phyloP scores from a whole-genome alignment of 176 grass and related monocot genomes.

The Ensete glaucum region DNA sequence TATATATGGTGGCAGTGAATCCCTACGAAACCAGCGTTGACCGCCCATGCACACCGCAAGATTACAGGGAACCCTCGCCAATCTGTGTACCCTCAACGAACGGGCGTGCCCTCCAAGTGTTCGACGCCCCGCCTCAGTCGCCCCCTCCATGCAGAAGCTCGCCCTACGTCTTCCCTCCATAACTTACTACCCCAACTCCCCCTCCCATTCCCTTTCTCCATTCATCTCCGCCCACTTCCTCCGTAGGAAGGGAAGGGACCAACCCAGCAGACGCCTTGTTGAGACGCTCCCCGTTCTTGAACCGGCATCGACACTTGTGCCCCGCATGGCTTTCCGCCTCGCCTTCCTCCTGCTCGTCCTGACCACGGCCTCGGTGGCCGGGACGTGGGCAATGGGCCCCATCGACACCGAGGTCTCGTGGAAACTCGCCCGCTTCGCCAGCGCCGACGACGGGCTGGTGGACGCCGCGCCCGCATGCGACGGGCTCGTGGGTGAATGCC shows the following conservation, averaged over 20 bases:
- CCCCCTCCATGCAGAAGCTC: neutral
- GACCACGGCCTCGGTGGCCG: neutral
- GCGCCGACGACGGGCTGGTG: neutral
- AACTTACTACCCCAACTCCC: neutral
- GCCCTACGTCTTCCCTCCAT: neutral
- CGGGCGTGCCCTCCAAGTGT: neutral
- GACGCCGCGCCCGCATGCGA: neutral
- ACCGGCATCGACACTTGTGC: neutral
- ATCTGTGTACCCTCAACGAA: neutral
- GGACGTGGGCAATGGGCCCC: too few relatives aligned
- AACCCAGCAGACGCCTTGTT: neutral
- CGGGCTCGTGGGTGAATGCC: conserved; percentile 35
- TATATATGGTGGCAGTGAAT: too few relatives aligned
- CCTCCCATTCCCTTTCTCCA: neutral
- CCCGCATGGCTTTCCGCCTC: conserved; percentile 29
- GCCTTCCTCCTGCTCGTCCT: conserved; percentile 33
- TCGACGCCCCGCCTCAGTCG: neutral
- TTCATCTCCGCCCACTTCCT: conserved; percentile 21
- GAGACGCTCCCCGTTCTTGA: neutral
- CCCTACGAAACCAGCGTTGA: too few relatives aligned
- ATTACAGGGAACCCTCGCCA: too few relatives aligned
- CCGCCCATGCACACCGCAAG: too few relatives aligned
- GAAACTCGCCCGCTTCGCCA: neutral
- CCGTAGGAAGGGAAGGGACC: conserved; percentile 25
- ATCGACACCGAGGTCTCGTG: neutral